Base-by-base conservation (phyloP, 2,329 filamentous ascomycete genomes). In the Polytolypa hystricis region DNA sequence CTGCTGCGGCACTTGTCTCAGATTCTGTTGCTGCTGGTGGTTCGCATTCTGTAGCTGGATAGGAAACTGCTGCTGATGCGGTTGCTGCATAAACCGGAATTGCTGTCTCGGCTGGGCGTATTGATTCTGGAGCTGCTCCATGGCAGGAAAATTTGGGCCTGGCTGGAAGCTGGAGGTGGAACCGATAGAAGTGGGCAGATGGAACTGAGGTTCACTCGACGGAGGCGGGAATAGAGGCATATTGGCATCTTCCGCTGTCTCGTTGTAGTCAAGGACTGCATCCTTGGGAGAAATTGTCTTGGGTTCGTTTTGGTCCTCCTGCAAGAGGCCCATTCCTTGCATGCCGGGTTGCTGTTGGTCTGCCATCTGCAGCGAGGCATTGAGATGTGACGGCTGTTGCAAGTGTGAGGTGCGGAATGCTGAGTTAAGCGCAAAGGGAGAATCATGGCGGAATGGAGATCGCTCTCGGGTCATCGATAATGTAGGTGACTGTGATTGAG, bases 261-360 rank as follows among this genome's bases (percentile, higher is more conserved):
- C 84, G 42, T 80, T 74, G 54, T 87, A 94, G 42, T 95, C 87
- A 33, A 95, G 64, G 41, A 93, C 63, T 1, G 87, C 84, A 51
- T 96, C 89, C 62, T 93, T 93, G 16, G 89, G 91, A 1, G 89
- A 96, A 31, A 98, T 94, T 0, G 89, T 94, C 59, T 84, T 84
- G 1, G 76, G 70, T n/a, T 80, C 54, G 25, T 55, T 47, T 42
- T 57, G 47, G 34, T 60, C 48, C 29, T 64, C 36, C 47, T 57
- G 52, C 61, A 67, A 16, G 21, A 41, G 15, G 9, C 31, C 37
- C 31, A 40, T 41, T 17, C 37, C 39, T 17, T 37, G 23, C 21
- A 45, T 29, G 6, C 30, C 37, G 7, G 21, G 21, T 30, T 30
- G 35, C 27, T 37, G 47, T 32, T 45, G 48, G 26, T 55, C 51